Evolutionary conservation across 768 basidiomycete species (phyloP).

Genomic region (Tricholoma hemisulphureum): DNA sequence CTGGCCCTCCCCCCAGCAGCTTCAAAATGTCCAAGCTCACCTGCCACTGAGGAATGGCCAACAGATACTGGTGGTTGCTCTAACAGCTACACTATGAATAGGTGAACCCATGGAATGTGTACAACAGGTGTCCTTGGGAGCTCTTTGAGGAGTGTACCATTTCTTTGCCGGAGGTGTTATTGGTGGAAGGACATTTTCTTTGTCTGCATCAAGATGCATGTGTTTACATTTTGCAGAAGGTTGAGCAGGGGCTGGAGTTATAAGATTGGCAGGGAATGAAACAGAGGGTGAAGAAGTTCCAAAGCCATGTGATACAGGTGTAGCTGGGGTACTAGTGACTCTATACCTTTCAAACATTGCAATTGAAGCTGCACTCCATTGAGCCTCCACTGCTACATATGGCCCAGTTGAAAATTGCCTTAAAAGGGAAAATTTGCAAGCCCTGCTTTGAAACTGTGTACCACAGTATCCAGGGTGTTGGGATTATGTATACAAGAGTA

Average conservation of each 20-base stretch:
- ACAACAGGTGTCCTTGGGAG: background rate
- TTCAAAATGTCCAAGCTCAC: background rate
- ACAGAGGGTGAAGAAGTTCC: background rate
- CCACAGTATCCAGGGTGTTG: too few species aligned
- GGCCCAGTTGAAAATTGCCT: too few species aligned
- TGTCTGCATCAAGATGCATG: background rate
- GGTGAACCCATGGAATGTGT: constrained; percentile 1
- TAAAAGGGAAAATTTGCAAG: too few species aligned
- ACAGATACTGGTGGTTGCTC: background rate
- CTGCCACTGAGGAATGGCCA: background rate
- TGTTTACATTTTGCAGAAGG: background rate
- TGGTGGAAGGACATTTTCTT: background rate
- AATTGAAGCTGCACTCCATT: background rate
- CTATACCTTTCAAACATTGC: background rate
- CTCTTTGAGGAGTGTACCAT: too few species aligned
- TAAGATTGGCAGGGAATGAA: background rate
- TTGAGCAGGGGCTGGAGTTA: background rate
- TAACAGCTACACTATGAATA: constrained; percentile 1
- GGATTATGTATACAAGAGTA: too few species aligned
- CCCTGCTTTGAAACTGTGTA: too few species aligned
- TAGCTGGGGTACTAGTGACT: background rate
- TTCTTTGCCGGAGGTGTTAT: background rate
- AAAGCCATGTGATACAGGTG: background rate
- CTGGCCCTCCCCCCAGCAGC: background rate
- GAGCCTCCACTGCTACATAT: too few species aligned